These are phyloP conservation scores for Fragaria iinumae DNA, from an alignment of 306 rosid species.

Conservation along the genomic window DNA sequence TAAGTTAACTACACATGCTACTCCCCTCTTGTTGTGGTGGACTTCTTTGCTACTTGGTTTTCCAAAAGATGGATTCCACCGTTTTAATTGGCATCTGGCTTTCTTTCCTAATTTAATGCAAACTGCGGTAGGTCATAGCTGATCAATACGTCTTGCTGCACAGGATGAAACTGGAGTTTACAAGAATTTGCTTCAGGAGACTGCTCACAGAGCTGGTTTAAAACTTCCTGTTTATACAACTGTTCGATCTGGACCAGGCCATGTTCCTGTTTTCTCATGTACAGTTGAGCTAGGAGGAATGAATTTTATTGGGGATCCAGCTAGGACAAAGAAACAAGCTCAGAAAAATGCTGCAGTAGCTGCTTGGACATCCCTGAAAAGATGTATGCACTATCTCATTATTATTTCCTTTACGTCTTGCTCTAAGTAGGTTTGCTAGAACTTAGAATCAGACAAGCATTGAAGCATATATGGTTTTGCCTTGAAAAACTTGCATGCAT, in stretches of 20 bases:
- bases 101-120: background rate
- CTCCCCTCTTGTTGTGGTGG: background rate
- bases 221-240: conserved; percentile 74
- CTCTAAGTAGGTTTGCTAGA: conserved; percentile 3
- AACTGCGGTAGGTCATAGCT: background rate
- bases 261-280: conserved; percentile 60
- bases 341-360: conserved; percentile 80
- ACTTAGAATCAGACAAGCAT: background rate
- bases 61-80: background rate
- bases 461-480: conserved; percentile 12
- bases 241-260: conserved; percentile 65
- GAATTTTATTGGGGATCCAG: conserved; percentile 59
- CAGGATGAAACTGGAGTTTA: conserved; percentile 86
- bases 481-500: conserved; percentile 21
- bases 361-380: conserved; percentile 78
- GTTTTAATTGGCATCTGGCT: background rate
- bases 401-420: conserved; percentile 9
- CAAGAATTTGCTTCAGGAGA: conserved; percentile 86
- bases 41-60: background rate
- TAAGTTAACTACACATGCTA: background rate
- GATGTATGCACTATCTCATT: conserved; percentile 40
- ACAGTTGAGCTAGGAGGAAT: conserved; percentile 78
- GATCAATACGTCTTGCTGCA: background rate
- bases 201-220: conserved; percentile 87
- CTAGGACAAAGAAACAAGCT: conserved; percentile 87